These are phyloP conservation scores for Neoascochyta sp. DNA, from an alignment of 2,329 filamentous ascomycete species.

Conservation along the genomic window DNA sequence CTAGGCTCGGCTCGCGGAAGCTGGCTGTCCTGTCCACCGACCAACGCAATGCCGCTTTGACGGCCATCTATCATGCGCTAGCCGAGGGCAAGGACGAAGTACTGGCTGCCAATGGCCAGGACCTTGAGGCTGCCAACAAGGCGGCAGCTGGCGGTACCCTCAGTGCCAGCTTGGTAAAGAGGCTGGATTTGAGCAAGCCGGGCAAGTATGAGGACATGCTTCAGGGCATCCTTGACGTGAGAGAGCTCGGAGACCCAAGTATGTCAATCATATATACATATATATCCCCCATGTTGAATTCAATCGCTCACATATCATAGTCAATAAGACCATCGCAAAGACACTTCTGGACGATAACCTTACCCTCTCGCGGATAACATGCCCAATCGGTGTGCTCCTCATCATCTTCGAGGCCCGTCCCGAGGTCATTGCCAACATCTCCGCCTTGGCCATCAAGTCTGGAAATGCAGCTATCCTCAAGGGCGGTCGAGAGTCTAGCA, in stretches of 20 bases:
- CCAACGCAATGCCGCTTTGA: constrained; percentile 80
- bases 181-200: constrained; percentile 77
- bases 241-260: constrained; percentile 80
- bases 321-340: constrained; percentile 78
- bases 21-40: constrained; percentile 73
- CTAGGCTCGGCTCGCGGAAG: constrained; percentile 75
- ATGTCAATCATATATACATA: constrained; percentile 35
- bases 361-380: constrained; percentile 80
- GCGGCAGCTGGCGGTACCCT: constrained; percentile 73
- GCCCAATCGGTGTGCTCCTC: constrained; percentile 93
- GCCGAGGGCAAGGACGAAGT: constrained; percentile 67
- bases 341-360: constrained; percentile 85
- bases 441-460: constrained; percentile 91
- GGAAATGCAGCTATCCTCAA: constrained; percentile 97
- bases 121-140: constrained; percentile 69
- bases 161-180: constrained; percentile 78
- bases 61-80: constrained; percentile 77
- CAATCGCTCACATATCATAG: constrained; percentile 43
- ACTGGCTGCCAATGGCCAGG: constrained; percentile 78
- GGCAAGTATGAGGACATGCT: constrained; percentile 99
- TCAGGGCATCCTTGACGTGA: constrained; percentile 86
- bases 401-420: constrained; percentile 98
- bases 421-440: constrained; percentile 98
- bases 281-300: not conserved
- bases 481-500: constrained; percentile 91